A percentile compares a stretch with the other conserved stretches of the same genome.
Conservation (phyloP, 192 early-diverging fungal genomes). For the Martensiomyces pterosporus region DNA sequence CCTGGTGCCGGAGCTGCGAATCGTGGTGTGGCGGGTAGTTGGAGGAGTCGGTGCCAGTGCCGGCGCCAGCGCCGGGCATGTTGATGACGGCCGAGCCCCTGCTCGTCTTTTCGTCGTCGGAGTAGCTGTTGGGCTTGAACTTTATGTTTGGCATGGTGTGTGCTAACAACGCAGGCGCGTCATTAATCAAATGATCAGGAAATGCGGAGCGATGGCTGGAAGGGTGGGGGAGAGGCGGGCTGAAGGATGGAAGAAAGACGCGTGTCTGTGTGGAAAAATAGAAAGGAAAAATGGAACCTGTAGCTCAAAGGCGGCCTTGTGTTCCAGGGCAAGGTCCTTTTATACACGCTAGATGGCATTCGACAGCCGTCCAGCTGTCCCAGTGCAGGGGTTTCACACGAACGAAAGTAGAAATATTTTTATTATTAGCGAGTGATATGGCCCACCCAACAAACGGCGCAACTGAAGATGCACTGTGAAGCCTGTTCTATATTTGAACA, state of each 20-base stretch:
- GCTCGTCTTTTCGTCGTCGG: conserved; percentile 10
- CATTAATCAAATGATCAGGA: neutral
- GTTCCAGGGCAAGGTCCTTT: too few species aligned
- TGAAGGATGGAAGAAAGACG: too few species aligned
- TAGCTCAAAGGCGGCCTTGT: too few species aligned
- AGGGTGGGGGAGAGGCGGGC: too few species aligned
- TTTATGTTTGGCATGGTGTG: conserved; percentile 33
- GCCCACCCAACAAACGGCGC: too few species aligned
- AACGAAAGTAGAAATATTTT: too few species aligned
- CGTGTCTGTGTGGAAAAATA: too few species aligned
- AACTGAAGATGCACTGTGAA: conserved; percentile 2
- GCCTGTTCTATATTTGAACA: neutral
- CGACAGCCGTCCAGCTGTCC: too few species aligned
- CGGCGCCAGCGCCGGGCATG: conserved; percentile 26
- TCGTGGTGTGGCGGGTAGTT: conserved; percentile 3
- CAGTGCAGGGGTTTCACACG: too few species aligned
- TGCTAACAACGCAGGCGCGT: too few species aligned
- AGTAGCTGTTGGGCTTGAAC: conserved; percentile 7
- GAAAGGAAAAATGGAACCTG: neutral
- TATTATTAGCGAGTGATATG: too few species aligned
- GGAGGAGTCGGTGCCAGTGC: neutral
- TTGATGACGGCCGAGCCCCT: conserved; percentile 27
- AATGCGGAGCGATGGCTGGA: neutral
- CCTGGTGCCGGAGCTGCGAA: conserved; percentile 5
- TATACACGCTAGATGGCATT: too few species aligned